Evolutionary conservation across 2,329 filamentous ascomycete species (phyloP).

Genomic region (Pestalotiopsis sp.): DNA sequence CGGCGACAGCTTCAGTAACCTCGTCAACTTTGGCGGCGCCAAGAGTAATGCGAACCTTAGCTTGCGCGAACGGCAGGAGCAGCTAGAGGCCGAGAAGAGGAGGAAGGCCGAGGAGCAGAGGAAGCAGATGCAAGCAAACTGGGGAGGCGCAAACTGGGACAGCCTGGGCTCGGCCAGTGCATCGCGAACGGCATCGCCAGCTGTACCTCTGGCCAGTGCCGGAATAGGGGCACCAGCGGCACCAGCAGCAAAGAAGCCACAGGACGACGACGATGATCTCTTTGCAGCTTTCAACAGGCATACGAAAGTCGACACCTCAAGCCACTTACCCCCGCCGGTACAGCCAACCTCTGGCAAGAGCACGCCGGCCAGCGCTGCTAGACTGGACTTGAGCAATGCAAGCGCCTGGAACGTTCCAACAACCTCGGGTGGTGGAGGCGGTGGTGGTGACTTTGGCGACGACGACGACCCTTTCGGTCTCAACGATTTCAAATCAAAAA

Average conservation of each 20-base stretch:
- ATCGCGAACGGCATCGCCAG: constrained; percentile 49
- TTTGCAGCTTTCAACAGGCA: constrained; percentile 70
- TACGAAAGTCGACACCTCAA: constrained; percentile 69
- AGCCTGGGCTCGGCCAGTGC: constrained; percentile 55
- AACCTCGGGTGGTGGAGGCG: constrained; percentile 21
- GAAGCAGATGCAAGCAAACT: constrained; percentile 74
- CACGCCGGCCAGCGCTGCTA: constrained; percentile 46
- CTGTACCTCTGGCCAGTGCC: constrained; percentile 32
- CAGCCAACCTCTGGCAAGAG: constrained; percentile 40
- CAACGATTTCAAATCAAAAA: constrained; percentile 58
- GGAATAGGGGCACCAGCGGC: constrained; percentile 22
- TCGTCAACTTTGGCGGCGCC: constrained; percentile 65
- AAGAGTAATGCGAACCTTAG: constrained; percentile 72
- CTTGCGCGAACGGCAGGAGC: constrained; percentile 76
- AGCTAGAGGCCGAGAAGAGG: constrained; percentile 65
- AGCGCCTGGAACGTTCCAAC: constrained; percentile 52
- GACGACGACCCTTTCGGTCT: constrained; percentile 92
- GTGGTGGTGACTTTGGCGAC: constrained; percentile 49
- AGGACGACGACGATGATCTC: constrained; percentile 60
- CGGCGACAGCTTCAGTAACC: constrained; percentile 77
- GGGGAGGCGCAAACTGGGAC: constrained; percentile 77
- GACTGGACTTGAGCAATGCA: constrained; percentile 55
- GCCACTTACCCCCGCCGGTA: constrained; percentile 62
- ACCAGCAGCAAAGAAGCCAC: constrained; percentile 20
- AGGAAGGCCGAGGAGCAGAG: constrained; percentile 75